Base-by-base conservation (phyloP, 306 rosid species). In the Urtica urens region DNA sequence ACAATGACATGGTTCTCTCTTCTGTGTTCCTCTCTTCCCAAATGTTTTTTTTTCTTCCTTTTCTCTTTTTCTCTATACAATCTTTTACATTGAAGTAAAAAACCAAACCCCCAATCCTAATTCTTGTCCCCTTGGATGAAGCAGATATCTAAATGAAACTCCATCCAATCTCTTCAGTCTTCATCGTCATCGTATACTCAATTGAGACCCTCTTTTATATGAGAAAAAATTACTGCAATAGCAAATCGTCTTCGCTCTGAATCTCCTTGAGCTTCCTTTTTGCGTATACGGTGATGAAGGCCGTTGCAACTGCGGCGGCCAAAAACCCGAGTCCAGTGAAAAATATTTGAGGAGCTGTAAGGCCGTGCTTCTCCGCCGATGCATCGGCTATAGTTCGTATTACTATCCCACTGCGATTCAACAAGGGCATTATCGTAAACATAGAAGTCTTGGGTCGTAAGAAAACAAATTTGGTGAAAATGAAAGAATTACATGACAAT, bases 371-470 rank as follows among this genome's bases (percentile, higher is more conserved):
- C 37, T 77, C 64, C 30, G 78, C 69, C 2, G 93, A 73, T 54
- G 80, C 87, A 21, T 81, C 63, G 11, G 87, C 96, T 60, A 90
- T 65, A 25, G 96, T 70, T 65, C 60, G 50, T 63, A 90, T 79
- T 49, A 90, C 51, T 59, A 75, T 79, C 52, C 99, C 99, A 48
- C 99, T 90, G 72, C 64, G 79, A 42, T 5, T 6, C 47, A 50
- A 30, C 29, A 58, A 49, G 10, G 15, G 33, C 10, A 2, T 4
- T 10, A 34, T 38, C 5, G 42, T 2, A 2, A 19, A 13, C 23
- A 13, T 18, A 37, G 17, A 31, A 37, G 21, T 1, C 23, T 2
- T 46, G 46, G 23, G 24, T 28, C 28, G 21, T 38, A 48, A 21
- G 23, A 7, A n/a, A 46, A 2, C 52, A 15, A 7, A 63, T 11